Base-by-base conservation (phyloP, 441 rosid species). In the Erodium trifolium region DNA sequence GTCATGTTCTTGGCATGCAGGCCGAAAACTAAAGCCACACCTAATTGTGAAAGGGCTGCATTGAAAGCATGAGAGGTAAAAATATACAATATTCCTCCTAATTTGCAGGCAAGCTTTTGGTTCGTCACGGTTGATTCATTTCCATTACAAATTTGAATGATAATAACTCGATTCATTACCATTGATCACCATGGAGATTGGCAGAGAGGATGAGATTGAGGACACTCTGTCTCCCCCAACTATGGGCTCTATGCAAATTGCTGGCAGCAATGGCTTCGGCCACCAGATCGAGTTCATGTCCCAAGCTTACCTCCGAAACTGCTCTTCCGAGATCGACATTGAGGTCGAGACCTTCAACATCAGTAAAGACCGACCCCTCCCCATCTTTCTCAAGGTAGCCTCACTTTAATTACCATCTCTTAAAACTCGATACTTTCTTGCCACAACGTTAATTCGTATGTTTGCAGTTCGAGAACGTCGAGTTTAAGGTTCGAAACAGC, bases 391-490 rank as follows among this genome's bases (percentile, higher is more conserved):
- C 68, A 91, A 90, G 95, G 97, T 90, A 79, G 12, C 17, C 60
- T n/a, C 3, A 8, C 18, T 23, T 23, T 53, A 16, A 39, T 10
- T 10, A 39, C 45, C 6, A 39, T 10, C 43, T 37, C 45, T 39
- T 39, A 5, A 39, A 39, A 39, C 10, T 39, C 10, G 45, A 39
- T 2, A 10, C 45, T 39, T 39, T 10, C 14, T 53, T 53, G 18
- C 5, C 23, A 53, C 0, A 53, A 53, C 60, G 3, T 53, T 53
- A 3, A 53, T 47, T 16, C 14, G 17, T 53, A 18, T n/a, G 60
- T 17, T 41, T 57, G 17, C 81, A 93, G 99, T 91, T 91, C 79
- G 96, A 90, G 84, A 95, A 90, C 80, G 91, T 90, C 65, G 92
- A 79, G 79, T 91, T 76, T 60, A 91, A 80, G 81, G 97, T 89